Evolutionary conservation across 768 basidiomycete species (phyloP), one percentile per base, ranked within the genome.

Genomic region (Boletus rubropictus): DNA sequence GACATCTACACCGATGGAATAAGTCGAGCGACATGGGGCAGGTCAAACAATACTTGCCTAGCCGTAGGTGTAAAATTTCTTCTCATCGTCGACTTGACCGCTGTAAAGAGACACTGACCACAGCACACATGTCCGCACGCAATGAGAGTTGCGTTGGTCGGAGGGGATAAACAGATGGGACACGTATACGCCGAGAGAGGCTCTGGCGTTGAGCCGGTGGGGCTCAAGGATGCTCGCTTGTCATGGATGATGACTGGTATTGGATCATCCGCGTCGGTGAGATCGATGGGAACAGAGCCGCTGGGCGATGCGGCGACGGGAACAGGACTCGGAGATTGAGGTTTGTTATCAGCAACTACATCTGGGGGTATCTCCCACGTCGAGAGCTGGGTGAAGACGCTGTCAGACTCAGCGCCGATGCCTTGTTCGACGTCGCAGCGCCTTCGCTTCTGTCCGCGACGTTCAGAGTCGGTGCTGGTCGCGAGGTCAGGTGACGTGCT

Each of bases 121-220:
- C 88, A 89, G 51, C 82, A 80, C 32, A 90, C 73, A 53, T 90
- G 88, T 0, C 88, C 88, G 53, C 88, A 90, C 0, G 84, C 85
- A 0, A 86, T 89, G 38, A 90, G 61, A 1, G 86, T 84, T 5
- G 88, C 84, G 50, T 86, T 81, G 1, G 79, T 79, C 1, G 86
- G 86, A 0, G 84, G 76, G 33, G 72, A 81, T 71, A 88, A 87
- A 59, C 88, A 89, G 50, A 89, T 84, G 9, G 88, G 88, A 58
- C 88, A 89, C 0, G 76, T 78, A 60, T 87, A 89, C n/a, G 73
- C 66, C 0, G 82, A 74, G 14, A 86, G 72, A 1, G 67, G 69
- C 35, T 64, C 63, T 7, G 54, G 49, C 2, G 39, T 7, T 1
- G 53, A 21, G 1, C 48, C 24, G 7, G 18, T 15, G 14, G 28